These are phyloP conservation scores for Yamadazyma laniorum DNA, from an alignment of 805 yeast species.

Conservation along the genomic window DNA sequence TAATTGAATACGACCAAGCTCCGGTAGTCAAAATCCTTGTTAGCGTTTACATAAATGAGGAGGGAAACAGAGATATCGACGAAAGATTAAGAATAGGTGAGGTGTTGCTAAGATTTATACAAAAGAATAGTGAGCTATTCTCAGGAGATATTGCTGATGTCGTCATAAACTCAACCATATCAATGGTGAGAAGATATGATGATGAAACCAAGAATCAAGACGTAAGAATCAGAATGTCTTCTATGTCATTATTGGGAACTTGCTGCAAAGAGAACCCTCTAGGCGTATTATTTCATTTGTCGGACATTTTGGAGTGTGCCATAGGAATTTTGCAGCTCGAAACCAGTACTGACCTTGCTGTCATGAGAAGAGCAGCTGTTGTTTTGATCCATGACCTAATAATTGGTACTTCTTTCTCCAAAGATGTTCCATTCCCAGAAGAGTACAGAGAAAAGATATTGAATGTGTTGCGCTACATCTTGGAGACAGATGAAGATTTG, in stretches of 20 bases:
- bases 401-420: conserved; percentile 44
- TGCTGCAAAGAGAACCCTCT: conserved; percentile 58
- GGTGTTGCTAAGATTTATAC: conserved; percentile 62
- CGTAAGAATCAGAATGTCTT: conserved; percentile 71
- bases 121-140: conserved; percentile 46
- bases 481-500: conserved; percentile 52
- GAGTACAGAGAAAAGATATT: conserved; percentile 45
- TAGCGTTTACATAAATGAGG: conserved; percentile 34
- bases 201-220: conserved; percentile 42
- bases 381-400: conserved; percentile 64
- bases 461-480: conserved; percentile 42
- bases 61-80: conserved; percentile 44
- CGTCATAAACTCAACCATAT: conserved; percentile 45
- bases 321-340: conserved; percentile 71
- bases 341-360: conserved; percentile 40
- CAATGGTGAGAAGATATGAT: conserved; percentile 29
- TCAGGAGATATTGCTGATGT: conserved; percentile 41
- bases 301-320: conserved; percentile 70
- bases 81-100: conserved; percentile 81
- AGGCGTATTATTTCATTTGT: conserved; percentile 48
- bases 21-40: conserved; percentile 38
- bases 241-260: conserved; percentile 80
- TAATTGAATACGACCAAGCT: conserved; percentile 46
- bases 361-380: conserved; percentile 74
- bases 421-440: conserved; percentile 49